These are phyloP conservation scores for Cupressus sempervirens DNA, from an alignment of 75 land plant species.

Conservation along the genomic window DNA sequence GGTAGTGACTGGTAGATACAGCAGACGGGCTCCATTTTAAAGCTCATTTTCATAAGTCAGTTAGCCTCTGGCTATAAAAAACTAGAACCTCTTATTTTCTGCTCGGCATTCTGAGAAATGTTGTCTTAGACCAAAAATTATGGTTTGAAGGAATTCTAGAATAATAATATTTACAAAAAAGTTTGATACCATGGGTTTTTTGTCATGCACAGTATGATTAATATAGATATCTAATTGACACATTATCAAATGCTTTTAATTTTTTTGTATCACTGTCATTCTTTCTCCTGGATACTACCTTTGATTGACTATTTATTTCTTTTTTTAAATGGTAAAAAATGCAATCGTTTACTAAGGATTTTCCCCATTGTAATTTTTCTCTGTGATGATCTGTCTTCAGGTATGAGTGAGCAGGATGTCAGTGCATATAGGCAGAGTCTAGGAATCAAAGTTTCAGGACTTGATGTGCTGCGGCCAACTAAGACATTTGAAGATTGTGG, in stretches of 20 bases:
- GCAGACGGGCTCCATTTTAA: too few relatives aligned
- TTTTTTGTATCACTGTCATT: not conserved
- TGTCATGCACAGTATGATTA: not conserved
- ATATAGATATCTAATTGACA: not conserved
- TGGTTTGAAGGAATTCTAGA: not conserved
- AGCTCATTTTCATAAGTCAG: not conserved
- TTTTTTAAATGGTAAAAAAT: not conserved
- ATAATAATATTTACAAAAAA: not conserved
- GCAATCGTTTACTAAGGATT: not conserved
- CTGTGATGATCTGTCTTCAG: slow-evolving; percentile 24
- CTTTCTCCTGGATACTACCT: not conserved
- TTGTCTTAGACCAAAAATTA: not conserved
- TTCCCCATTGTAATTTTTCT: not conserved
- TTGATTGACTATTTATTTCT: not conserved
- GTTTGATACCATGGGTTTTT: not conserved
- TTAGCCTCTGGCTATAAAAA: not conserved
- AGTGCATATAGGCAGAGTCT: slow-evolving; percentile 61
- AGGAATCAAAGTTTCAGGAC: slow-evolving; percentile 86
- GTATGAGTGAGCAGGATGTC: slow-evolving; percentile 88
- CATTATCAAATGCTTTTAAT: not conserved
- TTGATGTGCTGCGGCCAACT: slow-evolving; percentile 88
- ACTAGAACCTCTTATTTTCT: not conserved
- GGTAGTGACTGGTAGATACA: not conserved
- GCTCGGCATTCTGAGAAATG: not conserved
- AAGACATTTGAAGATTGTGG: slow-evolving; percentile 86